phyloP scores from a whole-genome alignment of 2,329 filamentous ascomycete genomes.

The Cladophialophora immunda region DNA sequence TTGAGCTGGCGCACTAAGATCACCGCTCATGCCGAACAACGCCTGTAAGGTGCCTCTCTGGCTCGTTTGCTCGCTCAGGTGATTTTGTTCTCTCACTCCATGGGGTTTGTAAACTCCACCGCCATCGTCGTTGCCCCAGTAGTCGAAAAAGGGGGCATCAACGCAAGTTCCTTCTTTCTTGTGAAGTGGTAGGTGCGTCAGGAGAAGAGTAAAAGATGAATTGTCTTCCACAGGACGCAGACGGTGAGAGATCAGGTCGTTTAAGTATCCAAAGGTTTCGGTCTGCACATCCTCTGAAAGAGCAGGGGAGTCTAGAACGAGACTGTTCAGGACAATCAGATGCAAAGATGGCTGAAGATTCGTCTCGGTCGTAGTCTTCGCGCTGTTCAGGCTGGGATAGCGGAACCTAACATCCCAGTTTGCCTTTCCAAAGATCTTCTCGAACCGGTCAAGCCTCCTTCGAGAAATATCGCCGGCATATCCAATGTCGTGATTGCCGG shows the following conservation, averaged over 20 bases:
- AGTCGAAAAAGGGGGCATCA: constrained; percentile 83
- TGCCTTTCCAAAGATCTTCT: constrained; percentile 81
- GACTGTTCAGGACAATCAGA: constrained; percentile 85
- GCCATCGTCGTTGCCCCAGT: constrained; percentile 69
- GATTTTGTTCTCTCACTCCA: constrained; percentile 84
- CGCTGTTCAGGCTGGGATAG: constrained; percentile 52
- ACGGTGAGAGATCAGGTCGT: constrained; percentile 66
- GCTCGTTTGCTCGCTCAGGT: constrained; percentile 77
- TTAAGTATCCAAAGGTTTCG: constrained; percentile 77
- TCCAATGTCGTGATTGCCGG: constrained; percentile 94
- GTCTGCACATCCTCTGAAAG: constrained; percentile 72
- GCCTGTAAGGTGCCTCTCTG: constrained; percentile 78
- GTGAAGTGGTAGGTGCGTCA: constrained; percentile 92
- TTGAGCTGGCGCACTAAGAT: constrained; percentile 63
- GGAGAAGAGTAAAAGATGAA: constrained; percentile 77
- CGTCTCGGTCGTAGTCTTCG: constrained; percentile 8
- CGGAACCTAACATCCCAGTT: constrained; percentile 88
- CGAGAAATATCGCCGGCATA: constrained; percentile 90
- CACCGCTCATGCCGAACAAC: constrained; percentile 78
- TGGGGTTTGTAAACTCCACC: constrained; percentile 49
- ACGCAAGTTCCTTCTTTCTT: constrained; percentile 84
- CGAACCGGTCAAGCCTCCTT: constrained; percentile 81
- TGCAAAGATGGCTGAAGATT: constrained; percentile 69
- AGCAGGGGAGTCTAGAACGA: constrained; percentile 91
- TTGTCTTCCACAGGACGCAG: constrained; percentile 67